These are phyloP conservation scores for Berberis thunbergii DNA, from an alignment of 164 flowering plant genomes.

Conservation along the genomic window DNA sequence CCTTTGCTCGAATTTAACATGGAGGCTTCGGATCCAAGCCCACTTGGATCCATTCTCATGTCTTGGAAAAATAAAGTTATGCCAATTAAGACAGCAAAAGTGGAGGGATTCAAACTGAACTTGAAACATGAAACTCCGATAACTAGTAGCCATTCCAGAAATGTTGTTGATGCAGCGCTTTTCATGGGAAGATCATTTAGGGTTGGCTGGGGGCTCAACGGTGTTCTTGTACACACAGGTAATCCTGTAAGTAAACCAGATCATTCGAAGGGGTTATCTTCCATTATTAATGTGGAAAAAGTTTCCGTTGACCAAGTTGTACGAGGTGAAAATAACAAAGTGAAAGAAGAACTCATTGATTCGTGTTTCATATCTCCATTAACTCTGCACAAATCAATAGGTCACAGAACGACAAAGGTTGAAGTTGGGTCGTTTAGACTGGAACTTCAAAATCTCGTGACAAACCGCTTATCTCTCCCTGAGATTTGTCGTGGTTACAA, in stretches of 20 bases:
- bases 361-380: slow-evolving; percentile 66
- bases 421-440: slow-evolving; percentile 49
- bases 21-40: slow-evolving; percentile 31
- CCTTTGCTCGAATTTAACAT: slow-evolving; percentile 66
- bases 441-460: slow-evolving; percentile 63
- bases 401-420: slow-evolving; percentile 42
- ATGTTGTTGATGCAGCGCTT: slow-evolving; percentile 84
- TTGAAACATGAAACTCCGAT: slow-evolving; percentile 58
- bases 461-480: slow-evolving; percentile 50
- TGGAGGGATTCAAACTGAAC: slow-evolving; percentile 72
- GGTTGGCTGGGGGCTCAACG: slow-evolving; percentile 98
- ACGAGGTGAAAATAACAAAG: slow-evolving; percentile 67
- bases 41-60: slow-evolving; percentile 61
- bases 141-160: slow-evolving; percentile 46
- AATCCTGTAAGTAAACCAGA: slow-evolving; percentile 33
- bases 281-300: slow-evolving; percentile 74
- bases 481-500: slow-evolving; percentile 70
- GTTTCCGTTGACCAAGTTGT: slow-evolving; percentile 72
- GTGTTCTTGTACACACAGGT: slow-evolving; percentile 75
- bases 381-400: slow-evolving; percentile 55
- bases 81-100: slow-evolving; percentile 35
- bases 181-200: slow-evolving; percentile 99
- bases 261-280: slow-evolving; percentile 42
- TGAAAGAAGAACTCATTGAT: slow-evolving; percentile 59
- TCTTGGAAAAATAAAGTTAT: slow-evolving; percentile 51